phyloP scores from a whole-genome alignment of 371 early-diverging fungal genomes.

The Apophysomyces ossiformis region DNA sequence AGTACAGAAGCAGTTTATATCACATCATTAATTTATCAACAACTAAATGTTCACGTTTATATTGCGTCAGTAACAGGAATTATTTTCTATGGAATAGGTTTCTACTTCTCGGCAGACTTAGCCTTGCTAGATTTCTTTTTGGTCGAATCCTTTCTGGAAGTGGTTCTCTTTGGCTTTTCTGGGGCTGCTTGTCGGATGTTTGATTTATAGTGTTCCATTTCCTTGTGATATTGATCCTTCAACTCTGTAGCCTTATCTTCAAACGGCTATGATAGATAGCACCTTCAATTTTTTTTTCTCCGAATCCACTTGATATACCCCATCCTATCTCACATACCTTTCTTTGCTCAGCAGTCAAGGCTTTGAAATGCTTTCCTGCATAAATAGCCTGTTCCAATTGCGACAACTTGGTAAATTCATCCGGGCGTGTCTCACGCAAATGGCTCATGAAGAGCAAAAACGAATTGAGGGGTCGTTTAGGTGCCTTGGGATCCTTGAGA shows the following conservation, averaged over 20 bases:
- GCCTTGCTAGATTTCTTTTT: too few species aligned
- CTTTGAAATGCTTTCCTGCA: slow-evolving; percentile 32
- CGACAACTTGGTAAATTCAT: slow-evolving; percentile 19
- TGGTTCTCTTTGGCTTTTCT: too few species aligned
- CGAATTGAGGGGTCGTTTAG: slow-evolving; percentile 56
- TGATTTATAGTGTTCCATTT: slow-evolving; percentile 15
- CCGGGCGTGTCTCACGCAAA: slow-evolving; percentile 29
- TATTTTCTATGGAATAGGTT: too few species aligned
- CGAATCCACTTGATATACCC: background rate
- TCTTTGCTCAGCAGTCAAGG: slow-evolving; percentile 28
- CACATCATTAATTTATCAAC: too few species aligned
- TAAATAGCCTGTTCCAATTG: slow-evolving; percentile 36
- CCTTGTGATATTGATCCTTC: slow-evolving; percentile 10
- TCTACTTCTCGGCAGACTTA: too few species aligned
- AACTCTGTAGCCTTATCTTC: slow-evolving; percentile 12
- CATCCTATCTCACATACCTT: slow-evolving; percentile 17
- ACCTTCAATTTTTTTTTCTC: background rate
- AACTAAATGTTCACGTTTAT: too few species aligned
- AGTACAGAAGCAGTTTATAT: too few species aligned
- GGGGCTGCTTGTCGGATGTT: too few species aligned
- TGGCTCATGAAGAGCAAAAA: slow-evolving; percentile 51
- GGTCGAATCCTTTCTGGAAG: too few species aligned
- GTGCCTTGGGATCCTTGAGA: slow-evolving; percentile 66
- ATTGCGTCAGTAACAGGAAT: too few species aligned
- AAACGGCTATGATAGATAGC: slow-evolving; percentile 18